Base-by-base conservation (phyloP, 768 basidiomycete species). In the Agrocybe chaxingu region DNA sequence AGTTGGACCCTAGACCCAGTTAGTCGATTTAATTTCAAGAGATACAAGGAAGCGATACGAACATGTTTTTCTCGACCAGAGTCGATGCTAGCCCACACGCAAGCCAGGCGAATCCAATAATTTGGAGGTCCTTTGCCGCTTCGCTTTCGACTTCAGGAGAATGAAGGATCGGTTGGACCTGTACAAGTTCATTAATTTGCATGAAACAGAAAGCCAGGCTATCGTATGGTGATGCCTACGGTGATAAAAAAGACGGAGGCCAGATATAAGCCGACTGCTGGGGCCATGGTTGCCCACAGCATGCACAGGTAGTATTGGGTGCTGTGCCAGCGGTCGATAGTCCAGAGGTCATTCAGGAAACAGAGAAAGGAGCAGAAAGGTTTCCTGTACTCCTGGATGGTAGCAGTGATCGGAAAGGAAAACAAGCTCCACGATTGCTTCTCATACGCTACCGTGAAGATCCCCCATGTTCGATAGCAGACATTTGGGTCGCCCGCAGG, bases 371-470 rank as follows among this genome's bases (percentile, higher is more conserved):
- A 51, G 4, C 44, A 55, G 4, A 50, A 34, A 3, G 44, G 33
- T 34, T 38, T 37, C 10, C 38, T 16, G 35, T 47, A 44, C 8
- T n/a, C 7, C 8, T 16, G 12, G 13, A 46, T 30, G 7, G 40
- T 13, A 13, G 36, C 32, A 32, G 13, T n/a, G 34, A 9, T 18
- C 12, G 42, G 16, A 11, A 38, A 24, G 19, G 43, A 36, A 29
- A 45, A 37, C 32, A 48, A 53, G 32, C 48, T 37, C 36, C 39
- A n/a, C 29, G 39, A 33, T 30, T 56, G 52, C 0, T 41, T 40
- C 8, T 65, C 67, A 45, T 67, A 70, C 7, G 66, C 70, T 39
- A 72, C 50, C 13, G 61, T 56, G 51, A 73, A 74, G 19, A 71
- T 70, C 2, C 69, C 71, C 67, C 66, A 64, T 11, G 59, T 55